Base-by-base conservation (phyloP, 495 filamentous ascomycete species). In the Jackrogersella minutella region DNA sequence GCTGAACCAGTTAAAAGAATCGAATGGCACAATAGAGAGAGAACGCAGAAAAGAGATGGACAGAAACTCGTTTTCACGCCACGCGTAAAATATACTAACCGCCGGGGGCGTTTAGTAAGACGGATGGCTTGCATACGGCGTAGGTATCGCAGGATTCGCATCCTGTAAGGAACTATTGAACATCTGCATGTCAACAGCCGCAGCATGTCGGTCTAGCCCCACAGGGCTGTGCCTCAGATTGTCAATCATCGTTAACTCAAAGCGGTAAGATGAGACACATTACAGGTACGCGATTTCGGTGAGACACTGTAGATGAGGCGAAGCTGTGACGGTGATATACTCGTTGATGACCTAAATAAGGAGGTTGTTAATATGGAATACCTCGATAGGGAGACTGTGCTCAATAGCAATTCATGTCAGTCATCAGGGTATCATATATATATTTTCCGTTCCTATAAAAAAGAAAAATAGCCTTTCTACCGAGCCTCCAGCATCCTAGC, bases 361-460 rank as follows among this genome's bases (percentile, higher is more conserved):
- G n/a, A n/a, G n/a, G n/a, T n/a, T n/a, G n/a, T 21, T 46, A 8
- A 46, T 26, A 44, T 44, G 4, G 40, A 22, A 19, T 46, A 46
- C 17, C 43, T 21, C 28, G n/a, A n/a, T n/a, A n/a, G n/a, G n/a
- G n/a, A n/a, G n/a, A n/a, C 31, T n/a, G 6, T 41, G 30, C 39
- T 46, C 13, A 44, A n/a, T 7, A 41, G 50, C 13, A 44, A 51
- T 36, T 55, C 22, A 26, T 49, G 16, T 40, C 28, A 6, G 44
- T 5, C 16, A 58, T 52, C 17, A 52, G 62, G 63, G 63, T 66
- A 66, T 66, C 63, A 61, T 37, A 11, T 66, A 11, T 66, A 28
- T 30, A 28, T 61, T 61, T 44, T 65, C 36, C 22, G 24, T 22
- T 22, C 40, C 44, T 22, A 7, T 17, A 11, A 3, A 30, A 28